phyloP scores from a whole-genome alignment of 2,329 filamentous ascomycete species.

The Pseudodiploospora longispora region DNA sequence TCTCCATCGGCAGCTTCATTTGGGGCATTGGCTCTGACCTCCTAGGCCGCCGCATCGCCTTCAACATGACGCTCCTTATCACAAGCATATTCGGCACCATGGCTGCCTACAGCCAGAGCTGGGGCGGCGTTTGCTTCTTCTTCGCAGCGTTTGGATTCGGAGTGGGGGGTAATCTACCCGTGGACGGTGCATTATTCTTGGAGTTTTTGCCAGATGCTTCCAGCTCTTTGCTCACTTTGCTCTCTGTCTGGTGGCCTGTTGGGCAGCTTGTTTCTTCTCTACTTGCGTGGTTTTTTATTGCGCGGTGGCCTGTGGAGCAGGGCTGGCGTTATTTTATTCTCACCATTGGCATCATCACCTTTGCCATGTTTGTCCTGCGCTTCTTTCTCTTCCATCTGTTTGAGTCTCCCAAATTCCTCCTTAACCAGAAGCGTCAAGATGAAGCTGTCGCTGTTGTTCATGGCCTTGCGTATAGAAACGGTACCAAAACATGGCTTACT shows the following conservation, averaged over 20 bases:
- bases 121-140: slow-evolving; percentile 54
- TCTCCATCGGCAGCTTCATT: slow-evolving; percentile 69
- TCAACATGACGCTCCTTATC: slow-evolving; percentile 72
- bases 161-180: slow-evolving; percentile 68
- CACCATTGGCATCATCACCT: slow-evolving; percentile 63
- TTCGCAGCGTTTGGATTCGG: slow-evolving; percentile 58
- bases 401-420: slow-evolving; percentile 78
- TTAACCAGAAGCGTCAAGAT: slow-evolving; percentile 65
- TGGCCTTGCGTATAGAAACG: slow-evolving; percentile 66
- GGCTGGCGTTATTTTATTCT: slow-evolving; percentile 72
- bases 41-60: slow-evolving; percentile 69
- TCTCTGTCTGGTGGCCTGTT: slow-evolving; percentile 84
- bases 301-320: slow-evolving; percentile 57
- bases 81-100: slow-evolving; percentile 67
- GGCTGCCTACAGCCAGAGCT: slow-evolving; percentile 59
- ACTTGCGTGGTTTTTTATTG: slow-evolving; percentile 69
- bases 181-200: slow-evolving; percentile 73
- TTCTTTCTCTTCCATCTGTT: slow-evolving; percentile 76
- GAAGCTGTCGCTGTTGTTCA: slow-evolving; percentile 77
- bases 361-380: slow-evolving; percentile 69
- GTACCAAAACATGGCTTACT: slow-evolving; percentile 65
- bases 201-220: slow-evolving; percentile 73
- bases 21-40: slow-evolving; percentile 77
- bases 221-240: slow-evolving; percentile 64
- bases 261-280: slow-evolving; percentile 68